Base-by-base conservation (phyloP, 179 eudicot species). In the Pouteria campechiana region DNA sequence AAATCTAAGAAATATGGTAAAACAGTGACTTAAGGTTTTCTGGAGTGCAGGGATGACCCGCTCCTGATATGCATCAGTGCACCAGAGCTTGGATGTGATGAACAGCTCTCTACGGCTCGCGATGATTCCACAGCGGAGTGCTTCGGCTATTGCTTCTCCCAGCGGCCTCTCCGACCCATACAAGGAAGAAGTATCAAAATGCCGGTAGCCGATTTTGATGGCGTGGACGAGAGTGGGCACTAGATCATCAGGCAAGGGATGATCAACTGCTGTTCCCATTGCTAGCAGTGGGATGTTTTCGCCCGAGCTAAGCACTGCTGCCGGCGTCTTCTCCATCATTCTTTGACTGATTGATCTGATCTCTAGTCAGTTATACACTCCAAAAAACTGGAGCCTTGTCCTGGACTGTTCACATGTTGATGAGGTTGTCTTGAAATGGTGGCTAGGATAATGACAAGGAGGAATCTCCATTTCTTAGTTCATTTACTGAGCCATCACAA, bases 61-160 rank as follows among this genome's bases (percentile, higher is more conserved):
- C 6, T 51, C 19, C 0, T 43, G 55, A 21, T 75, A 68, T 17
- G 60, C 72, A 24, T 71, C 78, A 13, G 72, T 67, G 51, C 82
- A 71, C 82, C 82, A 75, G 1, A 71, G 56, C 52, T 74, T 74
- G 14, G 81, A 63, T 11, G 81, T 75, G 44, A 75, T 57, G 48
- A 70, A 74, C 7, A 75, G 52, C 25, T 71, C 74, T 5, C 58
- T 64, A 10, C 82, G 48, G 2, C 69, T 63, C 7, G 41, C 21
- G 3, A 75, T 52, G 24, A 70, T 25, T 1, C 72, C 75, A 3
- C 11, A 21, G 1, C 24, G 1, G 6, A 71, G 23, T 1, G 78
- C 78, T 51, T 75, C 74, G 12, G 22, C 39, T 28, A 71, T 44
- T 34, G 75, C 82, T 50, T 67, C 72, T 1, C 72, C 82, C 1